phyloP scores from a whole-genome alignment of 1,139 yeast species.

The Scheffersomyces insectosa region DNA sequence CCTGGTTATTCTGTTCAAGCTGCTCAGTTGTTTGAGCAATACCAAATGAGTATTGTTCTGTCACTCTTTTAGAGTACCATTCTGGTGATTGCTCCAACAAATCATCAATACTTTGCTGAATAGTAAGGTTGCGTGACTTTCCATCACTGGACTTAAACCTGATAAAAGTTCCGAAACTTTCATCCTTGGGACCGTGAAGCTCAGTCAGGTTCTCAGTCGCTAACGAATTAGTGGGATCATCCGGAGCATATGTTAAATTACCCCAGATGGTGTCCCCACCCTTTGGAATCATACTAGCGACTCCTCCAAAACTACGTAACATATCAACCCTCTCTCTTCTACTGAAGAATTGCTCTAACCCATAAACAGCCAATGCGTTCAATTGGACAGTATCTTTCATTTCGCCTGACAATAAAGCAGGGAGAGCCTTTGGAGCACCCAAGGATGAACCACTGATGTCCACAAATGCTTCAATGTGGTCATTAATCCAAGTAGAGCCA shows the following conservation, averaged over 20 bases:
- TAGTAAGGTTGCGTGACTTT: constrained; percentile 52
- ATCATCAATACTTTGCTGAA: constrained; percentile 65
- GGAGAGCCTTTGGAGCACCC: constrained; percentile 93
- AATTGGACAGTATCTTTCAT: constrained; percentile 97
- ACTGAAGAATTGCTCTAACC: constrained; percentile 89
- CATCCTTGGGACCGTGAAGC: constrained; percentile 30
- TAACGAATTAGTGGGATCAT: constrained; percentile 49
- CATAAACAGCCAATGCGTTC: constrained; percentile 90
- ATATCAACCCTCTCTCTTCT: constrained; percentile 85
- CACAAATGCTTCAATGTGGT: constrained; percentile 73
- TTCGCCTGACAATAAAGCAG: constrained; percentile 91
- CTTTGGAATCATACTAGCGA: constrained; percentile 94
- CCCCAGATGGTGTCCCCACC: constrained; percentile 96
- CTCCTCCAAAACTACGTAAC: constrained; percentile 86
- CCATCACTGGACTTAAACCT: constrained; percentile 26
- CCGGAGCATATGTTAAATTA: constrained; percentile 56
- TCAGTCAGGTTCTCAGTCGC: constrained; percentile 18
- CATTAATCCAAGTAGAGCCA: constrained; percentile 84
- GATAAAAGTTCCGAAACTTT: constrained; percentile 75
- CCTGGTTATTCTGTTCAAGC: constrained; percentile 60
- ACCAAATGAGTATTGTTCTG: constrained; percentile 78
- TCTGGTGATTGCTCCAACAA: constrained; percentile 65
- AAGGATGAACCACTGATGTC: constrained; percentile 86
- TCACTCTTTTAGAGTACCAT: constrained; percentile 70
- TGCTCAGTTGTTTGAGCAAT: constrained; percentile 61